Evolutionary conservation across 352 stramenopile species (phyloP).

Genomic region (Phytophthora crassamura): DNA sequence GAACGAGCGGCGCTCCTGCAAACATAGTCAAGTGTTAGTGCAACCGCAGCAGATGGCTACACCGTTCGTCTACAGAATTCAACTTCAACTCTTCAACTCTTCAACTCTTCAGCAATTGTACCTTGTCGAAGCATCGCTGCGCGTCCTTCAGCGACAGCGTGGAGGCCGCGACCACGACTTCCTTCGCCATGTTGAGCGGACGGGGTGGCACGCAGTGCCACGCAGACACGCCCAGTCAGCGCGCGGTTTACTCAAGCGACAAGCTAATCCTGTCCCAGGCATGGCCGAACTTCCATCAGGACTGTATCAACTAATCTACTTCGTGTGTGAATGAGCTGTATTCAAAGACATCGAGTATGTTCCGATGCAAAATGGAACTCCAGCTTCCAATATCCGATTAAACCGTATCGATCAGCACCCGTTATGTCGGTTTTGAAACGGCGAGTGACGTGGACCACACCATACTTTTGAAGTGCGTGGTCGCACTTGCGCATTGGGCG

Average conservation of each 20-base stretch:
- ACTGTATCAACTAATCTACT: slow-evolving; percentile 15
- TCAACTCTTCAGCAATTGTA: slow-evolving; percentile 25
- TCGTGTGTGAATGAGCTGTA: background rate
- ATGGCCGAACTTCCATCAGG: background rate
- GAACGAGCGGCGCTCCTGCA: slow-evolving; percentile 68
- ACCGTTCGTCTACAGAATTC: slow-evolving; percentile 25
- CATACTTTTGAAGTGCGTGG: slow-evolving; percentile 13
- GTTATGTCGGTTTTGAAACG: slow-evolving; percentile 26
- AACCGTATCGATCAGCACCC: background rate
- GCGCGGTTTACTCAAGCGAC: slow-evolving; percentile 17
- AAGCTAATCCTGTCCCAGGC: slow-evolving; percentile 20
- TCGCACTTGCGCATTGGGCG: slow-evolving; percentile 1
- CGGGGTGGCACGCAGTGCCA: slow-evolving; percentile 10
- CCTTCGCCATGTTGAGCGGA: slow-evolving; percentile 27
- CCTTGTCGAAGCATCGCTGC: slow-evolving; percentile 82
- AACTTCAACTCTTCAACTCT: slow-evolving; percentile 30
- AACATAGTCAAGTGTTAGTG: slow-evolving; percentile 4
- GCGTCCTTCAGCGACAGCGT: slow-evolving; percentile 76
- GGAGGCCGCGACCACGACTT: slow-evolving; percentile 27
- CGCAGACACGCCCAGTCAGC: background rate
- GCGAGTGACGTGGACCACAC: slow-evolving; percentile 32
- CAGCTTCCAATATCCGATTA: background rate
- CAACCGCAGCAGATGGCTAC: slow-evolving; percentile 16
- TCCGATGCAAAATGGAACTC: background rate
- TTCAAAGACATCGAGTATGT: background rate